phyloP scores from a whole-genome alignment of 2,329 filamentous ascomycete species.

The Aspergillus glaucus region DNA sequence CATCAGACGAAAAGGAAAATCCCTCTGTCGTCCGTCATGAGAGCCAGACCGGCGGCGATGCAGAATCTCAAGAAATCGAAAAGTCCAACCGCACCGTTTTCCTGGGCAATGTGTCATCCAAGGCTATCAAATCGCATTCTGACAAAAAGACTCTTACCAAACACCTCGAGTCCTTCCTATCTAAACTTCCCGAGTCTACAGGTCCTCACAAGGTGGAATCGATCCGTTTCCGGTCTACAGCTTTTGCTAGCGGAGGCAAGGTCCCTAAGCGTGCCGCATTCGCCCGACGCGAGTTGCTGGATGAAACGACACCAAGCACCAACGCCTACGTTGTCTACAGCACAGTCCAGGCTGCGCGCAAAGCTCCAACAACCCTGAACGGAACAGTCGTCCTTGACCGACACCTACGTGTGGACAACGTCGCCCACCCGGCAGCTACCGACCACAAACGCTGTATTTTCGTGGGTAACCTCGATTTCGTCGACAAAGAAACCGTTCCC shows the following conservation, averaged over 20 bases:
- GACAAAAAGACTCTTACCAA: constrained; percentile 70
- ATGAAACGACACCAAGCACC: constrained; percentile 81
- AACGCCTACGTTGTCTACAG: constrained; percentile 93
- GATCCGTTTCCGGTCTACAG: constrained; percentile 86
- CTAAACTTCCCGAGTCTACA: constrained; percentile 42
- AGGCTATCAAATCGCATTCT: constrained; percentile 74
- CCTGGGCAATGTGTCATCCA: constrained; percentile 79
- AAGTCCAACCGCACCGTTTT: constrained; percentile 89
- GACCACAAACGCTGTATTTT: constrained; percentile 91
- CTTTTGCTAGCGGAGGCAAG: constrained; percentile 63
- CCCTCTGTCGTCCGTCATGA: constrained; percentile 34
- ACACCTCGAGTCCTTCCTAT: constrained; percentile 72
- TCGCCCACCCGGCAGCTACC: constrained; percentile 75
- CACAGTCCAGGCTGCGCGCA: constrained; percentile 65
- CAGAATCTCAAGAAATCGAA: constrained; percentile 56
- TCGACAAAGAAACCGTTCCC: constrained; percentile 77
- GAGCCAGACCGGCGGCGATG: constrained; percentile 24
- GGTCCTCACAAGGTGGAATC: constrained; percentile 73
- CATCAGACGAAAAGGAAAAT: constrained; percentile 25
- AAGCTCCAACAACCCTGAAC: constrained; percentile 72
- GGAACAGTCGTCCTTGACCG: constrained; percentile 76
- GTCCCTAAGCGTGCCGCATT: constrained; percentile 93
- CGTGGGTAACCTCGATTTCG: constrained; percentile 91
- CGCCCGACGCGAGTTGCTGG: constrained; percentile 84
- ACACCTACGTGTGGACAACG: constrained; percentile 82